Evolutionary conservation across 169 alveolate genomes (phyloP), one percentile per base, ranked within the genome.

Genomic region (Plasmodium knowlesi): DNA sequence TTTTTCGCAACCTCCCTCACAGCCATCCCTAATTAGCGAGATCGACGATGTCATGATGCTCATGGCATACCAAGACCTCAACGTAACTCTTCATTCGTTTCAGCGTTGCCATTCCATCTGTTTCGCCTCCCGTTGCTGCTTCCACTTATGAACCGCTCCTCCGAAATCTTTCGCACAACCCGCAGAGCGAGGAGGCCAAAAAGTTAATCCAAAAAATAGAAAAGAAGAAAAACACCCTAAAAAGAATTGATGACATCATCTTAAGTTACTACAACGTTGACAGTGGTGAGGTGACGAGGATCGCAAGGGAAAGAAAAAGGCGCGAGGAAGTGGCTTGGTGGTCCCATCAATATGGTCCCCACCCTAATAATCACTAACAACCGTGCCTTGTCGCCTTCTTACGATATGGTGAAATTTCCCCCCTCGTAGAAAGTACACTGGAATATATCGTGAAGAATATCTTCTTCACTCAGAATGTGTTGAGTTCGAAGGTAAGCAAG

Each of bases 131-230:
- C 12, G 4, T 57, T 82, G 1, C 14, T 54, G 37, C 25, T 28
- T 30, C 12, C 34, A 22, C 8, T 22, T 57, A 90, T 30, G 0
- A 39, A 8, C 22, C 9, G n/a, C 76, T 37, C n/a, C 41, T 1
- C n/a, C 6, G 1, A 2, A 19, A 19, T 25, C 32, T 34, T n/a
- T 19, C 28, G 43, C 39, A 71, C 37, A 34, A 32, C 80, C 72
- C 67, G 43, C 89, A 93, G 96, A 72, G 82, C 71, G 96, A 95
- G 12, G 97, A 96, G 73, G 97, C 97, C 30, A 57, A 73, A 76
- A 93, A 92, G 22, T 43, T 93, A 70, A 94, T 95, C 19, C 81
- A 71, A 71, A 92, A 93, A 83, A 54, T 94, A 14, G 94, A 96
- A 37, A 92, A 86, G 74, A 92, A 94, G 53, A 92, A 95, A 54